Conservation (phyloP, 495 filamentous ascomycete species). For the Neurospora sp. region DNA sequence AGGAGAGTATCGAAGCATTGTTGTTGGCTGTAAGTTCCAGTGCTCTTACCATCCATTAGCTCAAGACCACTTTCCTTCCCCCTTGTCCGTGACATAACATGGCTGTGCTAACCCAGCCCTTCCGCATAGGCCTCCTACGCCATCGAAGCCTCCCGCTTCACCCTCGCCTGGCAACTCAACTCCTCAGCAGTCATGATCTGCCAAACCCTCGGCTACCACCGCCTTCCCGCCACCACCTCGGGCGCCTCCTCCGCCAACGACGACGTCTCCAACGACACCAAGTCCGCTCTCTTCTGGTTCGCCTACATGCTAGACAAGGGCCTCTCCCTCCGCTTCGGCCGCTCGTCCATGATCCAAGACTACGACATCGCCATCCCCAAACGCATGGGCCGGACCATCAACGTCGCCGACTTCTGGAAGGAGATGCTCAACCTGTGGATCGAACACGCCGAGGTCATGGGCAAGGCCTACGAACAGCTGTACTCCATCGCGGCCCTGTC, state of each 20-base stretch:
- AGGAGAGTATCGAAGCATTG: constrained; percentile 50
- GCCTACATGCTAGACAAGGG: constrained; percentile 50
- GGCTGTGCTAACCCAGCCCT: background rate
- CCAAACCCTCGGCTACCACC: constrained; percentile 56
- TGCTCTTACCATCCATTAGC: too few relatives aligned
- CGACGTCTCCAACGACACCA: constrained; percentile 33
- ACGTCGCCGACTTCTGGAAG: constrained; percentile 21
- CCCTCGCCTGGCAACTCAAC: constrained; percentile 52
- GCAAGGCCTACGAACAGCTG: constrained; percentile 46
- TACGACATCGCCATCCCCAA: constrained; percentile 50
- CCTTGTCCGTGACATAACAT: background rate
- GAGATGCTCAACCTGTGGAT: constrained; percentile 39
- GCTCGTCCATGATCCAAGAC: constrained; percentile 50
- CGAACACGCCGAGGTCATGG: constrained; percentile 44
- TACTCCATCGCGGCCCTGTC: constrained; percentile 51
- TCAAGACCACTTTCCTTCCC: background rate
- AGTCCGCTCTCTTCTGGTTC: constrained; percentile 50
- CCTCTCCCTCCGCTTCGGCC: constrained; percentile 54
- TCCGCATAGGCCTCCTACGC: constrained; percentile 36
- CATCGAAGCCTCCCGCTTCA: constrained; percentile 53
- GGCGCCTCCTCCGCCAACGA: constrained; percentile 5
- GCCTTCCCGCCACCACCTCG: constrained; percentile 35
- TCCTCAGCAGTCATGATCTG: constrained; percentile 48
- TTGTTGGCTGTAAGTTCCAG: constrained; percentile 38
- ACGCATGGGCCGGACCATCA: constrained; percentile 19